A percentile compares a stretch with the other conserved stretches of the same genome.
Conservation (phyloP, 2,329 filamentous ascomycete species). For the Didymella segeticola region DNA sequence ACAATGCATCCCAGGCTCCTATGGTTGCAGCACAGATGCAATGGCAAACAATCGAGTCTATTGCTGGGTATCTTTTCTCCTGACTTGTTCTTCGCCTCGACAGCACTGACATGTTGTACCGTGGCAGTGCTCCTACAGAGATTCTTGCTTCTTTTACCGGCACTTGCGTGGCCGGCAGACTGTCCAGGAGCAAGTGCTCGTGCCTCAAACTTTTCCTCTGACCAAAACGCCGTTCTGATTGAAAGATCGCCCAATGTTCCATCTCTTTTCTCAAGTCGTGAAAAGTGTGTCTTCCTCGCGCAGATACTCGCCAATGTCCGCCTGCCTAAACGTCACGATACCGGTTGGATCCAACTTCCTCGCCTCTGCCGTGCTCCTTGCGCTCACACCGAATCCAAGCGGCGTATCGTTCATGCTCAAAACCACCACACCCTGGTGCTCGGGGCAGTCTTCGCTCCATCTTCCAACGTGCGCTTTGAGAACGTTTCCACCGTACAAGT, state of each 20-base stretch:
- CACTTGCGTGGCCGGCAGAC: neutral
- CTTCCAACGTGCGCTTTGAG: constrained; percentile 82
- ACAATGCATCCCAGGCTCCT: neutral
- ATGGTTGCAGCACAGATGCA: neutral
- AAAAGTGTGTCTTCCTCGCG: constrained; percentile 77
- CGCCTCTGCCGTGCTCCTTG: constrained; percentile 83
- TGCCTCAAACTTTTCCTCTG: neutral
- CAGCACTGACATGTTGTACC: neutral
- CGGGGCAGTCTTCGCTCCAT: constrained; percentile 89
- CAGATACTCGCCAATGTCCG: constrained; percentile 93
- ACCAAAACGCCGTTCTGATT: neutral
- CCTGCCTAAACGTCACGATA: constrained; percentile 87
- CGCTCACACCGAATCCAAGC: constrained; percentile 87
- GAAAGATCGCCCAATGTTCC: neutral
- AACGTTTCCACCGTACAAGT: constrained; percentile 91
- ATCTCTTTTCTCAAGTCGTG: constrained; percentile 54
- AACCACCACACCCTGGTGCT: constrained; percentile 90
- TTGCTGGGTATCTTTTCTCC: constrained; percentile 14
- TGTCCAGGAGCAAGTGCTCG: no score
- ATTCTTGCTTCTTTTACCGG: neutral
- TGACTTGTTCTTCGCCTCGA: neutral
- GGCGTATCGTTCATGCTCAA: constrained; percentile 92
- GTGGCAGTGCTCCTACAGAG: neutral
- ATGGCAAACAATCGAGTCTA: neutral
- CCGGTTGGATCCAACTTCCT: constrained; percentile 87